Percentiles rank a stretch among this genome's conserved stretches.
Conservation (phyloP, 2,329 filamentous ascomycete genomes). For the Chaetomium olivaceum region DNA sequence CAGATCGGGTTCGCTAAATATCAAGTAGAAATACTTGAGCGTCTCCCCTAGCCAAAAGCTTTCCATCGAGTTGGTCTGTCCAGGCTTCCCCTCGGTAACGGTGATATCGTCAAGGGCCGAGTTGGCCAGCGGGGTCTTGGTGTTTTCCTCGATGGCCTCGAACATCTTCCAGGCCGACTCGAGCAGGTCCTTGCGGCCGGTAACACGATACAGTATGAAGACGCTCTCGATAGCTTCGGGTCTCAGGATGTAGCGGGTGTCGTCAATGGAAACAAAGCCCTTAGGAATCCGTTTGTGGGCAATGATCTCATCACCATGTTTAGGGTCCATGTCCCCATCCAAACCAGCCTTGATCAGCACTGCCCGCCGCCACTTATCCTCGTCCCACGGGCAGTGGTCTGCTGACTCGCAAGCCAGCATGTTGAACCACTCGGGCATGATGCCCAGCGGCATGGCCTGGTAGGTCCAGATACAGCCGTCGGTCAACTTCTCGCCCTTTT, state of each 20-base stretch:
- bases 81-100: slow-evolving; percentile 34
- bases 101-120: slow-evolving; percentile 55
- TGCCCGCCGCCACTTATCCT: slow-evolving; percentile 39
- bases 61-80: slow-evolving; percentile 45
- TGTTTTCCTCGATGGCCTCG: slow-evolving; percentile 47
- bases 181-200: slow-evolving; percentile 49
- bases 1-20: slow-evolving; percentile 33
- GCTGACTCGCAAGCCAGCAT: slow-evolving; percentile 45
- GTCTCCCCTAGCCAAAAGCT: slow-evolving; percentile 37
- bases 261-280: slow-evolving; percentile 62
- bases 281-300: slow-evolving; percentile 39
- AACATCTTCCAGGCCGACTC: slow-evolving; percentile 58
- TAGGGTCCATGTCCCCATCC: slow-evolving; percentile 30
- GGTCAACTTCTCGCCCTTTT: slow-evolving; percentile 57
- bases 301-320: slow-evolving; percentile 16
- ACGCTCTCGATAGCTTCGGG: slow-evolving; percentile 42
- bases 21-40: slow-evolving; percentile 35
- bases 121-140: slow-evolving; percentile 50
- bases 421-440: slow-evolving; percentile 51
- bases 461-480: slow-evolving; percentile 66
- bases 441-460: slow-evolving; percentile 53
- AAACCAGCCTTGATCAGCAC: slow-evolving; percentile 36
- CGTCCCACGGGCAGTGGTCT: slow-evolving; percentile 52
- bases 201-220: slow-evolving; percentile 56
- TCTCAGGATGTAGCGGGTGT: slow-evolving; percentile 52